phyloP scores from a whole-genome alignment of 306 rosid species.

The Quercus glauca region DNA sequence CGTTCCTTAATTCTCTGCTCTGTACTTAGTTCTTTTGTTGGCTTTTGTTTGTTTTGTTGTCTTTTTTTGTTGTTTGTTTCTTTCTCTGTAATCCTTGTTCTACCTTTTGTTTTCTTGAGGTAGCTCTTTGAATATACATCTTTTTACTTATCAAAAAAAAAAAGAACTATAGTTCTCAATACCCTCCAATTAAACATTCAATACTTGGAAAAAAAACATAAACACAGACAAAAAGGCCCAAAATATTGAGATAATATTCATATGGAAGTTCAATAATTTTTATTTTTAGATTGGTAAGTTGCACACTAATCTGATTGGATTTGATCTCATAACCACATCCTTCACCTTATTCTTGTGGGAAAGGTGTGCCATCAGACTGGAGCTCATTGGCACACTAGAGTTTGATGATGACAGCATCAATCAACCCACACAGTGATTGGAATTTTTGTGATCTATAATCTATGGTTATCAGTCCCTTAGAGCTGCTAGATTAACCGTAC shows the following conservation, averaged over 20 bases:
- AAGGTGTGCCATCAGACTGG: not conserved
- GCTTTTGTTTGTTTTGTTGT: no score
- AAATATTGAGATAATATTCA: no score
- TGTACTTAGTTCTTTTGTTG: no score
- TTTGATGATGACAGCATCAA: not conserved
- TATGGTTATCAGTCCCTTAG: not conserved
- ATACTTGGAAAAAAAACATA: not conserved
- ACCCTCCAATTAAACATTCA: not conserved
- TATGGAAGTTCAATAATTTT: not conserved
- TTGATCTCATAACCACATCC: not conserved
- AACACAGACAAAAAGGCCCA: not conserved
- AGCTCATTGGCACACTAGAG: not conserved
- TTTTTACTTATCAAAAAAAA: no score
- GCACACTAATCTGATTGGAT: not conserved
- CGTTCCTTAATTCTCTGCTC: no score
- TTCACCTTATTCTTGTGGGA: not conserved
- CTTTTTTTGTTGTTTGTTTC: no score
- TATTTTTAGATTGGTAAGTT: not conserved
- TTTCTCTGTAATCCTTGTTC: no score
- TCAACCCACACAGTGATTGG: not conserved
- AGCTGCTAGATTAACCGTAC: not conserved
- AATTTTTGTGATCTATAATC: no score
- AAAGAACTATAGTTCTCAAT: not conserved
- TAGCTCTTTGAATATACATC: no score
- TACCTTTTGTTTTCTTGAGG: no score